phyloP scores from a whole-genome alignment of 345 rosid genomes.

The Populus ilicifolia region DNA sequence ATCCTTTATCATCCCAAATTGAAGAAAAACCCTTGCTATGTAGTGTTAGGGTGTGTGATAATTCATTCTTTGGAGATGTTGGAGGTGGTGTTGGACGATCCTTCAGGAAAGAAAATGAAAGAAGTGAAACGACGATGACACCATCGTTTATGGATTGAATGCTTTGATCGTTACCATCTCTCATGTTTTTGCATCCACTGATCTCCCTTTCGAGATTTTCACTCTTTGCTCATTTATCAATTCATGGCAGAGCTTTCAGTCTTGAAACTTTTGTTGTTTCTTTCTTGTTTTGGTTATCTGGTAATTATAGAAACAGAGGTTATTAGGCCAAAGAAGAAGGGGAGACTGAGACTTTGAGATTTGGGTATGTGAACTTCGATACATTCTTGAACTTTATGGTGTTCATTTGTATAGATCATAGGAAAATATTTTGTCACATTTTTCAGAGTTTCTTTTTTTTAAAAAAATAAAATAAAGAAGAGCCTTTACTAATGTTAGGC shows the following conservation, averaged over 20 bases:
- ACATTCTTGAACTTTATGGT: background rate
- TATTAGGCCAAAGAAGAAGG: background rate
- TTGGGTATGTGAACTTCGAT: background rate
- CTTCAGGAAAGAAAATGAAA: too few species aligned
- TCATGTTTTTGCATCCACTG: background rate
- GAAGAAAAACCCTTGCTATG: too few species aligned
- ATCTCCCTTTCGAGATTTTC: background rate
- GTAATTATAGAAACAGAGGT: background rate
- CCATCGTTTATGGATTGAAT: too few species aligned
- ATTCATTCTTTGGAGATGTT: too few species aligned
- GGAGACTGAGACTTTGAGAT: background rate
- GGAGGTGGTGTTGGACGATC: too few species aligned
- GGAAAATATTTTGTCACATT: background rate
- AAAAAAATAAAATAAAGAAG: too few species aligned
- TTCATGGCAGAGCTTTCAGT: background rate
- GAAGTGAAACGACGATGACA: too few species aligned
- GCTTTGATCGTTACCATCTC: background rate
- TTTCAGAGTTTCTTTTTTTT: too few species aligned
- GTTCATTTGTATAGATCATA: background rate
- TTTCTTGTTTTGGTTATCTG: background rate
- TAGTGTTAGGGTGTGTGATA: too few species aligned
- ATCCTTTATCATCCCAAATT: too few species aligned
- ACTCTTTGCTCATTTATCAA: background rate
- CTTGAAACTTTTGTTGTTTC: background rate
- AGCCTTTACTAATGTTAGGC: too few species aligned